Evolutionary conservation across 1,284 basidiomycete species (phyloP).

Genomic region (Psilocybe mexicana): DNA sequence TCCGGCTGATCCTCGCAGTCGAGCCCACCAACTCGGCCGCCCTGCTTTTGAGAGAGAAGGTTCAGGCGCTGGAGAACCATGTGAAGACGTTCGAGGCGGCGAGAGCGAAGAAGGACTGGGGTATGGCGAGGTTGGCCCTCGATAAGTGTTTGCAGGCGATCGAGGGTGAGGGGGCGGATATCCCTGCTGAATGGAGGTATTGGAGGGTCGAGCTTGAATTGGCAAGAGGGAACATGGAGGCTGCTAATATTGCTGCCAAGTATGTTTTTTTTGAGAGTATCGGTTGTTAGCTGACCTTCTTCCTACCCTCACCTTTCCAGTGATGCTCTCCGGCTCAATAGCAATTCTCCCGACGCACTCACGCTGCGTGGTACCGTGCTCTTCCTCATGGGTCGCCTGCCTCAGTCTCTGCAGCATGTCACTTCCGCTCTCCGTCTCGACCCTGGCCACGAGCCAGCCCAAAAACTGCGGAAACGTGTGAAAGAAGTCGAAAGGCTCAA

Average conservation of each 20-base stretch:
- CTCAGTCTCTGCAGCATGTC: conserved; percentile 73
- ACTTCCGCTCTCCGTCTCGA: conserved; percentile 77
- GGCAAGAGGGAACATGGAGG: conserved; percentile 68
- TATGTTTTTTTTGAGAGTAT: conserved; percentile 36
- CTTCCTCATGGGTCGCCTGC: conserved; percentile 73
- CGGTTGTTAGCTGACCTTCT: background rate
- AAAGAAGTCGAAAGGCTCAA: conserved; percentile 82
- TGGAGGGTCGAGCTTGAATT: conserved; percentile 80
- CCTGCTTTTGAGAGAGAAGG: conserved; percentile 58
- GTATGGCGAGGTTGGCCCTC: conserved; percentile 66
- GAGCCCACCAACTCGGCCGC: conserved; percentile 61
- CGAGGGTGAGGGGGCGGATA: conserved; percentile 71
- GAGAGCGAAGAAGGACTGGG: conserved; percentile 64
- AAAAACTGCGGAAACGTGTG: conserved; percentile 71
- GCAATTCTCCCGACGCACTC: conserved; percentile 81
- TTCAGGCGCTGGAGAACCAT: conserved; percentile 63
- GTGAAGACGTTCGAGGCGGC: conserved; percentile 64
- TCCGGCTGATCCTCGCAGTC: conserved; percentile 54
- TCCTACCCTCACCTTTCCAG: conserved; percentile 35
- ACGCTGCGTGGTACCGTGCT: conserved; percentile 79
- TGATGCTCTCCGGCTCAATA: conserved; percentile 71
- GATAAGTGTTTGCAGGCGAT: conserved; percentile 73
- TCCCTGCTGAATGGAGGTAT: conserved; percentile 76
- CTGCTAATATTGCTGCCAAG: conserved; percentile 72
- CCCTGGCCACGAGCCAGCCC: conserved; percentile 74